A percentile compares a stretch with the other conserved stretches of the same genome.
Evolutionary conservation across 169 alveolate genomes (phyloP).

Genomic region (Plasmodium ovale): DNA sequence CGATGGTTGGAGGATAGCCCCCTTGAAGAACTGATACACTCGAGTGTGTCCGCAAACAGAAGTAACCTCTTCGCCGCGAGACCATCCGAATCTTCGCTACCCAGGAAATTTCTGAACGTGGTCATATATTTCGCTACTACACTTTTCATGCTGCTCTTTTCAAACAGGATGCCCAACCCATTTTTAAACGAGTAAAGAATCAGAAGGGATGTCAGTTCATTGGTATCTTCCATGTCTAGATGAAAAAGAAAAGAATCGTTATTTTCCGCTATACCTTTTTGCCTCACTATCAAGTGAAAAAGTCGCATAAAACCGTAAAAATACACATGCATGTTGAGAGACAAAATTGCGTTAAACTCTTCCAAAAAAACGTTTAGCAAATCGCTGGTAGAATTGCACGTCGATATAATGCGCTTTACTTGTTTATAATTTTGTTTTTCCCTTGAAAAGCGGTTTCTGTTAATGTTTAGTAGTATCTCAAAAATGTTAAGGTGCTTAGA

Average conservation of each 20-base stretch:
- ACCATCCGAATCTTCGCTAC: neutral
- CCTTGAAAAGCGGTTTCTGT: neutral
- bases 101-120: neutral
- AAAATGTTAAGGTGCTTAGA: neutral
- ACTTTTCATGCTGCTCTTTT: neutral
- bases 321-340: slow-evolving; percentile 5
- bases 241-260: neutral
- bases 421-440: slow-evolving; percentile 1
- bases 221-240: neutral
- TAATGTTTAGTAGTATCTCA: slow-evolving; percentile 1
- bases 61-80: neutral
- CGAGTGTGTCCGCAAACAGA: slow-evolving; percentile 31
- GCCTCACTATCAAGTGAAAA: neutral
- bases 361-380: slow-evolving; percentile 14
- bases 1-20: neutral
- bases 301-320: slow-evolving; percentile 36
- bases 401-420: neutral
- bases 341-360: neutral
- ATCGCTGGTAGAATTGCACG: neutral
- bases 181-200: slow-evolving; percentile 26
- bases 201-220: neutral
- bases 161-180: neutral
- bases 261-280: neutral
- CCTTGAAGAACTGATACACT: neutral
- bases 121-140: slow-evolving; percentile 1